Evolutionary conservation across 2,329 filamentous ascomycete genomes (phyloP).

Genomic region (Exophiala viscosa): DNA sequence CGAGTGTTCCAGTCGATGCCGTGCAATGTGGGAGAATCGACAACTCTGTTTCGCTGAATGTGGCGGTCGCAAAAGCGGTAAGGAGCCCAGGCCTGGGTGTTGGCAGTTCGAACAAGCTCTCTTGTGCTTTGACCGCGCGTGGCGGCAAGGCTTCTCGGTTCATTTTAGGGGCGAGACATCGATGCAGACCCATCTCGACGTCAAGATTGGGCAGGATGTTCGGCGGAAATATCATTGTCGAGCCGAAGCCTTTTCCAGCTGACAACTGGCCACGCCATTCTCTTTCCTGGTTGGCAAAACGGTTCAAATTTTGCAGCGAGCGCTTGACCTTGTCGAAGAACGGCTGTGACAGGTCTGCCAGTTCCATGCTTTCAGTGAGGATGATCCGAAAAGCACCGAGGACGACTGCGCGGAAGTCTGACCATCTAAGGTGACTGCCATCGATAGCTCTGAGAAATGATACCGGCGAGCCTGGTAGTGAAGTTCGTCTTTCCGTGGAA

Average conservation of each 20-base stretch:
- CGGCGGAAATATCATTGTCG: conserved; percentile 25
- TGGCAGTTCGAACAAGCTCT: conserved; percentile 25
- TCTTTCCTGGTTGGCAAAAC: conserved; percentile 18
- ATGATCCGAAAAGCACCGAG: conserved; percentile 23
- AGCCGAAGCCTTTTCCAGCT: conserved; percentile 21
- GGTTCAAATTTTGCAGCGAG: conserved; percentile 9
- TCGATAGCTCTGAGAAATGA: conserved; percentile 22
- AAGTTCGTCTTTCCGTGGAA: conserved; percentile 2
- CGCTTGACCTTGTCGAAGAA: conserved; percentile 17
- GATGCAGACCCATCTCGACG: conserved; percentile 6
- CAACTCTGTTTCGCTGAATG: conserved; percentile 23
- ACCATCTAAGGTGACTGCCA: conserved; percentile 26
- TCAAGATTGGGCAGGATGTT: conserved; percentile 20
- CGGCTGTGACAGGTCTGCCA: conserved; percentile 14
- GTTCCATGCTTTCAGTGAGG: conserved; percentile 10
- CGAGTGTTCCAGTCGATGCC: conserved; percentile 20
- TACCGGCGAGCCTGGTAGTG: conserved; percentile 16
- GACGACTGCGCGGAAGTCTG: conserved; percentile 22
- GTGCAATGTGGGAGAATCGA: conserved; percentile 20
- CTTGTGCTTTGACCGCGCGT: conserved; percentile 16
- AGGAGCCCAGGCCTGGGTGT: conserved; percentile 23
- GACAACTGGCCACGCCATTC: conserved; percentile 19
- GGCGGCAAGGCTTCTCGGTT: conserved; percentile 24
- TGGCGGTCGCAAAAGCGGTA: conserved; percentile 21
- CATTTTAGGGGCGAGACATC: conserved; percentile 21